A percentile compares a stretch with the other conserved stretches of the same genome.
These are phyloP conservation scores for Spergularia azorica DNA, from an alignment of 179 eudicot species.

Conservation along the genomic window DNA sequence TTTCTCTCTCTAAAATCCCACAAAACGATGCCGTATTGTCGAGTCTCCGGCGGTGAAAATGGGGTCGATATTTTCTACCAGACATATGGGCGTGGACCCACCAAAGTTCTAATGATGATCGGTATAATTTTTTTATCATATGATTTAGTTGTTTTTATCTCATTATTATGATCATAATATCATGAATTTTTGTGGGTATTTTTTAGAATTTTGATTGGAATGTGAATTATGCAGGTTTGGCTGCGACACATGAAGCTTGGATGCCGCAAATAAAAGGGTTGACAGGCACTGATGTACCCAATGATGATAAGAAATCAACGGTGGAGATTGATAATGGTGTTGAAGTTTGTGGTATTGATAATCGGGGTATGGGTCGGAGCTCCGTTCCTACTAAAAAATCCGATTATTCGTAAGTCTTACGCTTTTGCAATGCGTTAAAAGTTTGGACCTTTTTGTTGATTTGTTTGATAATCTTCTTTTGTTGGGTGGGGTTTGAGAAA, in stretches of 20 bases:
- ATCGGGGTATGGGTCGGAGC: slow-evolving; percentile 94
- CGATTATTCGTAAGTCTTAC: slow-evolving; percentile 67
- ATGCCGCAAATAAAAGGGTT: slow-evolving; percentile 80
- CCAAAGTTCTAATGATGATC: slow-evolving; percentile 77
- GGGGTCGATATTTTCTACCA: slow-evolving; percentile 63
- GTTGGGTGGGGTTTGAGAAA: too few relatives aligned
- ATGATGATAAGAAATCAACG: slow-evolving; percentile 46
- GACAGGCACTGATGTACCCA: slow-evolving; percentile 63
- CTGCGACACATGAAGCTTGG: slow-evolving; percentile 97
- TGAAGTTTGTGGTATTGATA: slow-evolving; percentile 95
- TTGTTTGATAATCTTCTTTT: neutral
- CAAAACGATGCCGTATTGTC: slow-evolving; percentile 76
- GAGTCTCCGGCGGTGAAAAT: slow-evolving; percentile 41
- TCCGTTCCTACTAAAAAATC: slow-evolving; percentile 70
- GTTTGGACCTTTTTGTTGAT: neutral
- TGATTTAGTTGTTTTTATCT: too few relatives aligned
- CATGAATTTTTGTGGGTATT: neutral
- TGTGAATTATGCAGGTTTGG: slow-evolving; percentile 60
- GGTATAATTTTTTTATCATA: slow-evolving; percentile 41
- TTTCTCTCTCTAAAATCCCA: neutral
- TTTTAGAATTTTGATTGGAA: slow-evolving; percentile 5
- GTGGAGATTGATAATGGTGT: slow-evolving; percentile 41
- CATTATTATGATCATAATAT: neutral
- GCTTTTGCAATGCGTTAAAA: neutral
- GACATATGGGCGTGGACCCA: slow-evolving; percentile 81